Evolutionary conservation across 2,329 filamentous ascomycete species (phyloP).

Genomic region (Pezicula neosporulosa): DNA sequence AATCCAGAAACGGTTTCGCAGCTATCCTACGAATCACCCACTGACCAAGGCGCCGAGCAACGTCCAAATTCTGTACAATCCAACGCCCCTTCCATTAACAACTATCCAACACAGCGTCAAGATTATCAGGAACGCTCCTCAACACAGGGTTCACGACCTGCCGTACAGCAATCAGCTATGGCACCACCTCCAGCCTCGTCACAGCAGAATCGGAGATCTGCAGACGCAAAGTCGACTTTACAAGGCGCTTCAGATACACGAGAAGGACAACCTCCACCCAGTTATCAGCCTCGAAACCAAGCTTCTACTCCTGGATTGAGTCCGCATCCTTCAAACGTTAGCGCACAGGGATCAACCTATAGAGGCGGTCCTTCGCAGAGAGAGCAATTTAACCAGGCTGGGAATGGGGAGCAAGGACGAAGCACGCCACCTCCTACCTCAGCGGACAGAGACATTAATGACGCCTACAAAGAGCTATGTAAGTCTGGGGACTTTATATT

Average conservation of each 20-base stretch:
- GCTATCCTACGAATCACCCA: constrained; percentile 57
- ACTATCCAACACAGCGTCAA: constrained; percentile 9
- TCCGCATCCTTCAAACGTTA: constrained; percentile 14
- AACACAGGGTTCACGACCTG: constrained; percentile 19
- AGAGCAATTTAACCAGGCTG: constrained; percentile 21
- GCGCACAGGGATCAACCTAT: constrained; percentile 22
- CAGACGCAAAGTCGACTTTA: constrained; percentile 23
- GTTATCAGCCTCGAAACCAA: constrained; percentile 7
- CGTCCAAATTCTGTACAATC: constrained; percentile 26
- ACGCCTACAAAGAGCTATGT: constrained; percentile 39
- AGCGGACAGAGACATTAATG: constrained; percentile 25
- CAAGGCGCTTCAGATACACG: constrained; percentile 22
- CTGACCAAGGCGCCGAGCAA: constrained; percentile 27
- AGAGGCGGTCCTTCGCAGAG: constrained; percentile 28
- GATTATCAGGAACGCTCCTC: constrained; percentile 23
- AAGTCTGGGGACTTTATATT: constrained; percentile 22
- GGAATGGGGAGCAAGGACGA: constrained; percentile 36
- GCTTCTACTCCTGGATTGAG: constrained; percentile 21
- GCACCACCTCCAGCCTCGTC: constrained; percentile 18
- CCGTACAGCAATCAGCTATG: constrained; percentile 23
- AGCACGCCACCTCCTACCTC: constrained; percentile 40
- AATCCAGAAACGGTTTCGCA: constrained; percentile 61
- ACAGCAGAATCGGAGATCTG: constrained; percentile 24
- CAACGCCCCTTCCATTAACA: constrained; percentile 22
- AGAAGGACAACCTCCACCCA: constrained; percentile 20